Evolutionary conservation across 495 filamentous ascomycete genomes (phyloP), one percentile per base, ranked within the genome.

Genomic region (Penicillium dipodomyicola): DNA sequence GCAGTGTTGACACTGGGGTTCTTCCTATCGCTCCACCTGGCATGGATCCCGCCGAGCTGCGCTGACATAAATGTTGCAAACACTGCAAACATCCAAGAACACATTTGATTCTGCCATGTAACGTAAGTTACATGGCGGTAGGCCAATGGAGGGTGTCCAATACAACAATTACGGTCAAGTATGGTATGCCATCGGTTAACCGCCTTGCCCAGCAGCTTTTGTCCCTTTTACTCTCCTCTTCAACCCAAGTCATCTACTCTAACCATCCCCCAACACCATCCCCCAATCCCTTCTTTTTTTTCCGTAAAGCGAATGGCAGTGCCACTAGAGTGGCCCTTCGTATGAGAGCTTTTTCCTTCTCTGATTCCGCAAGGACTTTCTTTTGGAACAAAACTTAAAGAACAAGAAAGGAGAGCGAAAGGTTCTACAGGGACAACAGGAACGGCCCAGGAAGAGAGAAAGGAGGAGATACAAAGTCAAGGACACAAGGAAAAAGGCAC

Each of bases 221-320:
- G 49, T 52, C 56, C 51, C 42, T 59, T 57, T 43, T 49, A 54
- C 61, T 58, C 45, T 59, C 54, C 40, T 52, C 55, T 59, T 59
- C 52, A 37, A 55, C 61, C 65, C 37, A 40, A 42, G 37, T 42
- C 50, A 57, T 58, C 67, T 57, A 57, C 49, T 47, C 61, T 59
- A 60, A 57, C 63, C 60, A 58, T 62, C 29, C n/a, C 46, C 43
- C 56, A 46, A 52, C 59, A 66, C 60, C 43, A 54, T 59, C 56
- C 58, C 59, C 60, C 52, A 39, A 55, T 54, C 52, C 63, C 58
- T 58, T 61, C 29, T 57, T n/a, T 61, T 62, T 63, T 66, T 61
- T 63, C 67, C 72, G 76, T 79, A 79, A 79, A 76, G 70, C 70
- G 67, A 74, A 72, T 68, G 66, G 75, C 66, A 67, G 70, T 75